These are phyloP conservation scores for Alternaria alternata DNA, from an alignment of 2,329 filamentous ascomycete species.

Conservation along the genomic window DNA sequence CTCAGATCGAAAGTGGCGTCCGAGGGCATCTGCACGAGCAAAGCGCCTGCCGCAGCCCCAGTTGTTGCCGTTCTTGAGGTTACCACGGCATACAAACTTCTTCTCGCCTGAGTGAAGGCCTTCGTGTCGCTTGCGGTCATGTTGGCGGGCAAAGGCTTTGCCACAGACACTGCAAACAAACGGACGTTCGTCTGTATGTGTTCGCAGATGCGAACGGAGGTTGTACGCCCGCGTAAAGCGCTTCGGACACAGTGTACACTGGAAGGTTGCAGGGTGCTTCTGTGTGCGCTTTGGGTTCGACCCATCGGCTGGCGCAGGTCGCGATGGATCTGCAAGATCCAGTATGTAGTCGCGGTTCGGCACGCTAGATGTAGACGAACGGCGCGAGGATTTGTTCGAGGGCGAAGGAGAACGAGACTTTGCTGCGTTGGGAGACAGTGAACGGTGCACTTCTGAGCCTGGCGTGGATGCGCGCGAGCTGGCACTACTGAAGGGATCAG, in stretches of 20 bases:
- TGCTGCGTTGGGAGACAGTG: constrained; percentile 55
- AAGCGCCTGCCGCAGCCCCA: constrained; percentile 96
- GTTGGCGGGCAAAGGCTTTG: constrained; percentile 96
- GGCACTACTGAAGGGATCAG: constrained; percentile 64
- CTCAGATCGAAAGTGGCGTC: constrained; percentile 93
- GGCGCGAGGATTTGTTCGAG: constrained; percentile 57
- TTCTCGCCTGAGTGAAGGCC: constrained; percentile 96
- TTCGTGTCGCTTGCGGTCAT: constrained; percentile 96
- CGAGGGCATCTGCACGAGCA: constrained; percentile 92
- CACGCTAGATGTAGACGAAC: constrained; percentile 61
- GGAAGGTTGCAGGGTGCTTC: constrained; percentile 97
- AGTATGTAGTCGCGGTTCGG: constrained; percentile 79
- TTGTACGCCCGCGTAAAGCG: constrained; percentile 97
- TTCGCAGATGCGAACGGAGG: constrained; percentile 90
- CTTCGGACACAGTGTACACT: constrained; percentile 92
- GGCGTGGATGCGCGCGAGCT: constrained; percentile 57
- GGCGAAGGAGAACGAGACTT: constrained; percentile 59
- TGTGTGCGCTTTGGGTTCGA: constrained; percentile 79
- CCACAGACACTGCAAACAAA: constrained; percentile 97
- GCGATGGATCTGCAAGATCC: constrained; percentile 86
- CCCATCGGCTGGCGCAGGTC: constrained; percentile 64
- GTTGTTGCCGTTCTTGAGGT: constrained; percentile 79
- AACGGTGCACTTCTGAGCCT: constrained; percentile 46
- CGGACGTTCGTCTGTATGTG: constrained; percentile 94
- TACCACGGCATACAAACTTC: constrained; percentile 96